A percentile compares a stretch with the other conserved stretches of the same genome.
Evolutionary conservation across 2,329 filamentous ascomycete genomes (phyloP).

Genomic region (Trichophyton simii): DNA sequence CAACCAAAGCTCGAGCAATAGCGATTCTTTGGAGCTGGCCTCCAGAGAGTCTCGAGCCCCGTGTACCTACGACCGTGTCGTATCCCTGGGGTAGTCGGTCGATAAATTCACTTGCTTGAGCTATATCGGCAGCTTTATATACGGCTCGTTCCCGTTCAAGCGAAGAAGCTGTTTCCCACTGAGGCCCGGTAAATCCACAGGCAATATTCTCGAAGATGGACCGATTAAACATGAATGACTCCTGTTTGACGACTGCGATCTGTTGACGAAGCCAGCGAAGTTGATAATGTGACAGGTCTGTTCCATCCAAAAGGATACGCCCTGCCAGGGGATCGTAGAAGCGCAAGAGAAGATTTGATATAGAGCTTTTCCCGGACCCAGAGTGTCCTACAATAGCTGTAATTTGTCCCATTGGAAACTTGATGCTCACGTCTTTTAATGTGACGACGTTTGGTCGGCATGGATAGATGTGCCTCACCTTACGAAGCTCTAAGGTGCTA

Average conservation of each 20-base stretch:
- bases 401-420: slow-evolving; percentile 21
- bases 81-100: slow-evolving; percentile 38
- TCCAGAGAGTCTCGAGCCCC: slow-evolving; percentile 37
- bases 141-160: slow-evolving; percentile 32
- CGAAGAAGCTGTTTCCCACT: slow-evolving; percentile 41
- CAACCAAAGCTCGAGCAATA: slow-evolving; percentile 70
- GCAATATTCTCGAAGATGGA: slow-evolving; percentile 73
- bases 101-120: slow-evolving; percentile 49
- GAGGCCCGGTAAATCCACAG: slow-evolving; percentile 36
- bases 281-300: slow-evolving; percentile 20
- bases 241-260: slow-evolving; percentile 74
- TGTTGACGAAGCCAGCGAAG: slow-evolving; percentile 47
- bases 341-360: slow-evolving; percentile 32
- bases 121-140: slow-evolving; percentile 39
- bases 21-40: slow-evolving; percentile 50
- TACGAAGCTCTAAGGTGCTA: slow-evolving; percentile 59
- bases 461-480: slow-evolving; percentile 42
- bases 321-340: slow-evolving; percentile 47
- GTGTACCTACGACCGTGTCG: slow-evolving; percentile 41
- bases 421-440: slow-evolving; percentile 23
- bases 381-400: slow-evolving; percentile 48
- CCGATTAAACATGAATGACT: slow-evolving; percentile 70
- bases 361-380: slow-evolving; percentile 48
- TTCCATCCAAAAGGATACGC: slow-evolving; percentile 42
- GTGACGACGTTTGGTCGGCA: slow-evolving; percentile 30